Evolutionary conservation across 768 basidiomycete species (phyloP), one percentile per base, ranked within the genome.

Genomic region (Leccinum disarticulatum): DNA sequence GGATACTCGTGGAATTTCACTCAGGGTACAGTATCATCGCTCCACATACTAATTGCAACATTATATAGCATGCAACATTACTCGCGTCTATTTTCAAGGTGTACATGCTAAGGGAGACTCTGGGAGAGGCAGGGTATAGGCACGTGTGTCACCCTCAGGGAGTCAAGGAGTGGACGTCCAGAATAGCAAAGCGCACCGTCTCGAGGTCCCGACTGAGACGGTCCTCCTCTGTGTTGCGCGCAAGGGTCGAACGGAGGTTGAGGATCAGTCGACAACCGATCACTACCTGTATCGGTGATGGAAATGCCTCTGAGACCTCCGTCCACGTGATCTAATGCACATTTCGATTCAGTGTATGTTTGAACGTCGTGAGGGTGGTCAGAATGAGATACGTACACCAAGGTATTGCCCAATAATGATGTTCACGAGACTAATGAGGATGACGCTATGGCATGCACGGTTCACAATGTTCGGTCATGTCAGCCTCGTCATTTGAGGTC

Each of bases 241-340:
- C 15, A 49, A 49, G 48, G 27, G 48, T 27, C 13, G 27, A 25
- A 27, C 48, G 48, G 19, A 49, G 48, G 48, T 28, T 28, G 25
- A 49, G 48, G 6, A 49, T 49, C 27, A 49, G 4, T 15, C 48
- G 48, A 49, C 48, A 49, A 19, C 48, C 48, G 14, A 49, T 49
- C 48, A 8, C 48, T 10, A 14, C 27, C 25, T 49, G 48, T 5
- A 49, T 54, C 3, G 52, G 48, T 10, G 38, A 50, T 3, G 58
- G 62, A 17, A 60, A 64, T n/a, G 25, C 55, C 35, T 59, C 38
- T 30, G 58, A 54, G 19, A 64, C 13, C 14, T 52, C 3, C 8
- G 4, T n/a, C 63, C 63, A 64, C 15, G 6, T 9, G 11, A 49
- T 3, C 48, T 49, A 25, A 47, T 47, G 22, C 6, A 19, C 22